Evolutionary conservation across 2,329 filamentous ascomycete genomes (phyloP), one percentile per base, ranked within the genome.

Genomic region (Aspergillus ochraceoroseus): DNA sequence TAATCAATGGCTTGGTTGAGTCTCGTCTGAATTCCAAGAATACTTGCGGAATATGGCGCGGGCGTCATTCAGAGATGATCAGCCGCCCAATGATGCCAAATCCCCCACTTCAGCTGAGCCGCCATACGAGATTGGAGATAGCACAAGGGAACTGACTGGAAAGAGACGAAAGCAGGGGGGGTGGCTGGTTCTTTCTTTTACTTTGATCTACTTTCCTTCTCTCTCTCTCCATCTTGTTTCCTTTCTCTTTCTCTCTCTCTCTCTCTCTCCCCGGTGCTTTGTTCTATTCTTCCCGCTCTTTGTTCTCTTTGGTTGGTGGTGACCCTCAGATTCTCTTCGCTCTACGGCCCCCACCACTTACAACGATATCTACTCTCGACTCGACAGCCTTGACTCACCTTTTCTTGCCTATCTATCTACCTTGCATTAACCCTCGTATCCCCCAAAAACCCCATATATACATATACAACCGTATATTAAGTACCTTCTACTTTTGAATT

Each of bases 61-160:
- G 34, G 32, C 40, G 34, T 34, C 35, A 38, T 43, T 33, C 34
- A 34, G 17, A 34, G 17, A 38, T 38, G 41, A 43, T 43, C 41
- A 43, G 41, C 34, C 41, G 44, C 41, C 44, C 44, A 44, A 47
- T 47, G 38, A 39, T 41, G 41, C 38, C 33, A 41, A 39, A 26
- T 48, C 33, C 42, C 46, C 49, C 41, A 41, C 39, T 50, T 50
- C 51, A 53, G 51, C 51, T 53, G 51, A 51, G 38, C 44, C 41
- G 40, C 40, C 40, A 33, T 50, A 40, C 40, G 46, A 47, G 42
- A 42, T 38, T 38, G 40, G n/a, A n/a, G n/a, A n/a, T n/a, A n/a
- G n/a, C n/a, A n/a, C n/a, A n/a, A n/a, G n/a, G n/a, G n/a, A n/a
- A n/a, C n/a, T n/a, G n/a, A n/a, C n/a, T n/a, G n/a, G n/a, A n/a